phyloP scores from a whole-genome alignment of 768 basidiomycete genomes.

The Phlebiopsis flavidoalba region DNA sequence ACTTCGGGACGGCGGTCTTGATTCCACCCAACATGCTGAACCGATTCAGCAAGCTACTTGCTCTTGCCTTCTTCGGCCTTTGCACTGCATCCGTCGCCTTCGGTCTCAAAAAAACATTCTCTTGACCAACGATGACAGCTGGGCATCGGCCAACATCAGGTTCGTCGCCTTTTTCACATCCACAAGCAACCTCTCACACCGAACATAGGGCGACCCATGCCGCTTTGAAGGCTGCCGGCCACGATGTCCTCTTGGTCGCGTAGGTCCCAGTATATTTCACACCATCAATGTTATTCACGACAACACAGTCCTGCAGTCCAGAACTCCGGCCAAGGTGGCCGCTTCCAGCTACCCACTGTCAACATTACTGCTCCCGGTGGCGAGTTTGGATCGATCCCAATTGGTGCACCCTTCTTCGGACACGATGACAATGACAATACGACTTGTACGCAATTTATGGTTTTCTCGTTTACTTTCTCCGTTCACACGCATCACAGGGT shows the following conservation, averaged over 20 bases:
- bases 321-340: slow-evolving; percentile 28
- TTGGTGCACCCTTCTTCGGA: slow-evolving; percentile 28
- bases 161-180: slow-evolving; percentile 3
- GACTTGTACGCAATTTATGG: slow-evolving; percentile 18
- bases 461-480: background rate
- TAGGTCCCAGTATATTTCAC: slow-evolving; percentile 4
- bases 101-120: slow-evolving; percentile 26
- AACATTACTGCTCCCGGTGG: slow-evolving; percentile 28
- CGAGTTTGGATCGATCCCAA: slow-evolving; percentile 25
- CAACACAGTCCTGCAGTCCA: slow-evolving; percentile 24
- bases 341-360: slow-evolving; percentile 24
- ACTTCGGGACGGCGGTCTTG: background rate
- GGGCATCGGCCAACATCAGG: slow-evolving; percentile 31
- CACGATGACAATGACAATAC: slow-evolving; percentile 21
- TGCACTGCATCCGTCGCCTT: slow-evolving; percentile 7
- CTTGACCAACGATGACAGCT: slow-evolving; percentile 28
- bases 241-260: slow-evolving; percentile 27
- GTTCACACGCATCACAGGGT: slow-evolving; percentile 15
- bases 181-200: background rate
- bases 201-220: slow-evolving; percentile 21
- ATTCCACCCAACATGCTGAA: background rate
- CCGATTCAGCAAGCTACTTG: background rate
- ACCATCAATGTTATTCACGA: background rate
- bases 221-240: slow-evolving; percentile 23
- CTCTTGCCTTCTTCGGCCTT: slow-evolving; percentile 6